Conservation (phyloP, 1,139 yeast genomes). For the Saccharomycopsis hybrid region DNA sequence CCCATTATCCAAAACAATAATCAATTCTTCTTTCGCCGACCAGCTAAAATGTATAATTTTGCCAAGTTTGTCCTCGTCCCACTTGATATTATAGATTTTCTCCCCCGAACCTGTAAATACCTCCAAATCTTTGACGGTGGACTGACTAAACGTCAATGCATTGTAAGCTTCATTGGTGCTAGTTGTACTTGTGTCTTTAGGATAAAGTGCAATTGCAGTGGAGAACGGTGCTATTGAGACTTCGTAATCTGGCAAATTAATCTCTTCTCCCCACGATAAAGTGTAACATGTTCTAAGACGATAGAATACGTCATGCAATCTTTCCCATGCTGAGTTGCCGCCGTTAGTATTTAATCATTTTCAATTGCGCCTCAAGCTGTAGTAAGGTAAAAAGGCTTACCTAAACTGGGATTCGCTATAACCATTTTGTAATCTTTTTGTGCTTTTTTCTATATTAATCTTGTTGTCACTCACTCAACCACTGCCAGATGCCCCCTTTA, state of each 20-base stretch:
- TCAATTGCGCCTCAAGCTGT: neutral
- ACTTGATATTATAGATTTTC: conserved; percentile 23
- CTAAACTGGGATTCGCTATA: conserved; percentile 28
- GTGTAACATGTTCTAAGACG: conserved; percentile 42
- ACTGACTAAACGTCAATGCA: neutral
- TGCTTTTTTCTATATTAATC: no score
- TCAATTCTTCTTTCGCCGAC: conserved; percentile 48
- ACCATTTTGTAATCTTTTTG: neutral
- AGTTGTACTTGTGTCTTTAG: conserved; percentile 2
- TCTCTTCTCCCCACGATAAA: conserved; percentile 23
- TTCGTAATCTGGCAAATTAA: conserved; percentile 16
- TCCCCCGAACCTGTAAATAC: conserved; percentile 23
- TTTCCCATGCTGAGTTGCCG: conserved; percentile 45
- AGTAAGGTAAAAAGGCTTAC: conserved; percentile 14
- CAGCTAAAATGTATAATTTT: conserved; percentile 54
- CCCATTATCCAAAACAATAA: conserved; percentile 54
- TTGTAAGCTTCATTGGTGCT: neutral
- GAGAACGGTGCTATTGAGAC: conserved; percentile 23
- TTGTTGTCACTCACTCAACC: no score
- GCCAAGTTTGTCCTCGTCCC: conserved; percentile 38
- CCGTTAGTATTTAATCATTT: neutral
- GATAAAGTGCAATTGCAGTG: conserved; percentile 24
- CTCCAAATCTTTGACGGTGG: conserved; percentile 3
- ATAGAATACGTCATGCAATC: conserved; percentile 55
- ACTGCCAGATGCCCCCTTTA: no score